These are phyloP conservation scores for Clarireedia sp. DNA, from an alignment of 2,329 filamentous ascomycete genomes.

Conservation along the genomic window DNA sequence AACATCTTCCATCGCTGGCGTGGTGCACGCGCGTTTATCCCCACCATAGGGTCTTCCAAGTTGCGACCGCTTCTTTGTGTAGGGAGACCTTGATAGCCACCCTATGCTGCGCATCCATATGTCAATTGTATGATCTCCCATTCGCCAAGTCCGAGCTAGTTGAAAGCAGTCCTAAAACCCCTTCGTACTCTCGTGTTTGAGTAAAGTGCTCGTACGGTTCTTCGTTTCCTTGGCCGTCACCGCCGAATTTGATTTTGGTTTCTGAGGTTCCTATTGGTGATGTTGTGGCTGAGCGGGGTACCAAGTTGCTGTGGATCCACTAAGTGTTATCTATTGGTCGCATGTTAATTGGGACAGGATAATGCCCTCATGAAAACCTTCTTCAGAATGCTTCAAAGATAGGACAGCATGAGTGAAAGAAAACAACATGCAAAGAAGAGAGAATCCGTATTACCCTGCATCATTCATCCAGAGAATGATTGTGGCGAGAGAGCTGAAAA, in stretches of 20 bases:
- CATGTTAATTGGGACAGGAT: not conserved
- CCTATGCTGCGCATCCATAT: no score
- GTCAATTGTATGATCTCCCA: not conserved
- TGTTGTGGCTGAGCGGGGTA: not conserved
- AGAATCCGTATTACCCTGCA: not conserved
- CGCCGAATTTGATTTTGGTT: not conserved
- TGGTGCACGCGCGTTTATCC: constrained; percentile 6
- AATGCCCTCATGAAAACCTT: constrained; percentile 1
- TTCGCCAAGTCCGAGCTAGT: not conserved
- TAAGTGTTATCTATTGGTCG: constrained; percentile 6
- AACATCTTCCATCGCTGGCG: not conserved
- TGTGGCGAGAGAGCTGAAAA: not conserved
- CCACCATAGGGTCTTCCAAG: not conserved
- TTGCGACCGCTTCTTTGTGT: not conserved
- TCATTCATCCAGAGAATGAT: not conserved
- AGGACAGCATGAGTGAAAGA: not conserved
- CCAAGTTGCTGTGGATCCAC: constrained; percentile 1
- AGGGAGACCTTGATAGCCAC: not conserved
- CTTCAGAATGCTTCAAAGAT: not conserved
- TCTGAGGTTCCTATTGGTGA: not conserved
- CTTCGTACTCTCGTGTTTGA: not conserved
- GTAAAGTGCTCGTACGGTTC: not conserved
- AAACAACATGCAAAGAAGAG: not conserved
- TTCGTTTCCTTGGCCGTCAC: not conserved
- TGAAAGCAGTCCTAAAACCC: not conserved